Evolutionary conservation across 345 rosid species (phyloP), one percentile per base, ranked within the genome.

Genomic region (Aegle marmelos): DNA sequence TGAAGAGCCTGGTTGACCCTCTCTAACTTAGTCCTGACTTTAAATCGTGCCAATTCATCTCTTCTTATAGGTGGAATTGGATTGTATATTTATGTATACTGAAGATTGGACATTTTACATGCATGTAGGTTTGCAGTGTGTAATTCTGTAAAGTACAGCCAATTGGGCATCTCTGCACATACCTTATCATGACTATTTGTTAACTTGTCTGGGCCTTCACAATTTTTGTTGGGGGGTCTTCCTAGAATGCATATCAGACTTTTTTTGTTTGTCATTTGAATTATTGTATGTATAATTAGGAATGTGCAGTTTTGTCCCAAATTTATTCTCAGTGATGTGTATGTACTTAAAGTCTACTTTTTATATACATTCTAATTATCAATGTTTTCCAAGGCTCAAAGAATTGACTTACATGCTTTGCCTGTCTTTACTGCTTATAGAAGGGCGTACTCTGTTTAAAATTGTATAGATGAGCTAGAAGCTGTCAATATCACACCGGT

Each of bases 61-160:
- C 62, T 68, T 85, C 73, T 81, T 45, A 39, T 72, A 28, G 59
- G 59, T 69, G 86, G 84, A 74, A 79, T 78, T 84, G 88, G 87
- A 81, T 82, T 90, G 91, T 90, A 90, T 72, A 87, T 90, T 80
- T 78, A 83, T 82, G 88, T 80, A 88, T 84, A 88, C 85, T 70
- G 81, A 82, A 78, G 84, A 80, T 73, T 83, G 80, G 79, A 83
- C 76, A 50, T 78, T 76, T 85, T 72, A 81, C 84, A 80, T 79
- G 83, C 82, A 67, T 82, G 78, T 82, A 73, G 87, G 76, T 79
- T 83, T 78, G 80, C 60, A 75, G 78, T 80, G 77, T 82, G 83
- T 74, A 79, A 79, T 80, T 76, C 78, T 90, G 88, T 86, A 88
- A 88, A 88, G 84, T 78, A 81, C 80, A 83, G 82, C 83, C 83